These are phyloP conservation scores for Saccharomyces hybrid DNA, from an alignment of 1,139 yeast species.

Conservation along the genomic window DNA sequence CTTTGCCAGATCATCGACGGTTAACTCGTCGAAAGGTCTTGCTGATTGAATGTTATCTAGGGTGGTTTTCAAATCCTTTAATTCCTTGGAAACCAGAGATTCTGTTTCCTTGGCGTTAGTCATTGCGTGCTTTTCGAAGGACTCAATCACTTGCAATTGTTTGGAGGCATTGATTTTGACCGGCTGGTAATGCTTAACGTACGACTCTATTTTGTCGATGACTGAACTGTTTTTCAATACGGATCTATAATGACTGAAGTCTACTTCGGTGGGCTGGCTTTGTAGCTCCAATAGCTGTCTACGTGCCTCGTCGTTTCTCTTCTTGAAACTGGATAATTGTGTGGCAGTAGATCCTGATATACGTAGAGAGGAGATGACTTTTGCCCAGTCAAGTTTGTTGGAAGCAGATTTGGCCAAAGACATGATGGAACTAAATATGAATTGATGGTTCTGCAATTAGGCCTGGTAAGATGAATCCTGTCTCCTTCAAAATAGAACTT, in stretches of 20 bases:
- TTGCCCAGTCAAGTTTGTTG: constrained; percentile 91
- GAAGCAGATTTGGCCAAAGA: constrained; percentile 54
- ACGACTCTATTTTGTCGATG: constrained; percentile 73
- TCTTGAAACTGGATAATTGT: constrained; percentile 84
- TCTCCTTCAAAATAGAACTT: too few species aligned
- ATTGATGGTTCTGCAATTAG: background rate
- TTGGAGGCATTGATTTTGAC: constrained; percentile 78
- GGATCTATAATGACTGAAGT: constrained; percentile 72
- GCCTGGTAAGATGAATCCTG: background rate
- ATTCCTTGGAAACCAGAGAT: constrained; percentile 77
- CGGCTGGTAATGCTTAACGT: constrained; percentile 71
- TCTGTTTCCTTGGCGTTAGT: constrained; percentile 95
- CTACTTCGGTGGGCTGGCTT: constrained; percentile 68
- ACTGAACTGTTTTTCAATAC: constrained; percentile 75
- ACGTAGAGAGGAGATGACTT: constrained; percentile 80
- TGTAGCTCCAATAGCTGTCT: constrained; percentile 64
- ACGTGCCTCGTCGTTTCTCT: constrained; percentile 97
- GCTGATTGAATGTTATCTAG: constrained; percentile 91
- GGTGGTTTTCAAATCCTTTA: constrained; percentile 78
- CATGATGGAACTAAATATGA: constrained; percentile 14
- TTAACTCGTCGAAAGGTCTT: constrained; percentile 94
- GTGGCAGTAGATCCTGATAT: constrained; percentile 88
- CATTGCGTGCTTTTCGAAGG: constrained; percentile 90
- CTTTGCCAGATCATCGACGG: constrained; percentile 87
- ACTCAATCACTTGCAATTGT: constrained; percentile 85